Evolutionary conservation across 768 basidiomycete genomes (phyloP).

Genomic region (Kwoniella bestiolae): DNA sequence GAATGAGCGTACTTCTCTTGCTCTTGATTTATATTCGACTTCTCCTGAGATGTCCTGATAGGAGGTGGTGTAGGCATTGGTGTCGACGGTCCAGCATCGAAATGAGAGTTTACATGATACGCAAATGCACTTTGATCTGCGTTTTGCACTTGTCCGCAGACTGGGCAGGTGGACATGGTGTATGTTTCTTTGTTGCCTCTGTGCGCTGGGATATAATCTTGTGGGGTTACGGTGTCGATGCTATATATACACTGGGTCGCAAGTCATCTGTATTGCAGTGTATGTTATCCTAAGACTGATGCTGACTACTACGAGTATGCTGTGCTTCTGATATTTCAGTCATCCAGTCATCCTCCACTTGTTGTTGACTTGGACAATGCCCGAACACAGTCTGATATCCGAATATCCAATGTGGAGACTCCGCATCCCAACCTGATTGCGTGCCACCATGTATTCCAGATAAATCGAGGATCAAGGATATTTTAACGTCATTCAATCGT

Average conservation of each 20-base stretch:
- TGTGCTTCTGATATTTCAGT: neutral
- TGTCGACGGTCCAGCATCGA: conserved; percentile 25
- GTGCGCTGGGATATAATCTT: neutral
- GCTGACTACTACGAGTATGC: neutral
- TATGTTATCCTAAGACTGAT: too few species aligned
- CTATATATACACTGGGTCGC: neutral
- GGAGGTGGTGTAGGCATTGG: neutral
- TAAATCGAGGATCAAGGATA: neutral
- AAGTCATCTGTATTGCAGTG: too few species aligned
- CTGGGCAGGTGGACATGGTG: conserved; percentile 37
- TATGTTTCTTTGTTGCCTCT: neutral
- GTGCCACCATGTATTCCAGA: conserved; percentile 2
- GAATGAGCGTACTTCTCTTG: neutral
- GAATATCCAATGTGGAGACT: neutral
- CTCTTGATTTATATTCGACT: neutral
- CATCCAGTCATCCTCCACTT: neutral
- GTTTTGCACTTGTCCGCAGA: conserved; percentile 32
- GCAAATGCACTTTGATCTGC: conserved; percentile 39
- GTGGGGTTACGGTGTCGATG: neutral
- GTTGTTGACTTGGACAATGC: neutral
- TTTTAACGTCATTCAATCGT: conserved; percentile 9
- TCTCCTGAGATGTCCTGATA: neutral
- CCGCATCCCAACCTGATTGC: conserved; percentile 1
- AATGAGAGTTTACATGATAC: conserved; percentile 51
- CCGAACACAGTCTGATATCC: neutral